These are phyloP conservation scores for Syzygium syzygioides DNA, from an alignment of 441 rosid species.

Conservation along the genomic window DNA sequence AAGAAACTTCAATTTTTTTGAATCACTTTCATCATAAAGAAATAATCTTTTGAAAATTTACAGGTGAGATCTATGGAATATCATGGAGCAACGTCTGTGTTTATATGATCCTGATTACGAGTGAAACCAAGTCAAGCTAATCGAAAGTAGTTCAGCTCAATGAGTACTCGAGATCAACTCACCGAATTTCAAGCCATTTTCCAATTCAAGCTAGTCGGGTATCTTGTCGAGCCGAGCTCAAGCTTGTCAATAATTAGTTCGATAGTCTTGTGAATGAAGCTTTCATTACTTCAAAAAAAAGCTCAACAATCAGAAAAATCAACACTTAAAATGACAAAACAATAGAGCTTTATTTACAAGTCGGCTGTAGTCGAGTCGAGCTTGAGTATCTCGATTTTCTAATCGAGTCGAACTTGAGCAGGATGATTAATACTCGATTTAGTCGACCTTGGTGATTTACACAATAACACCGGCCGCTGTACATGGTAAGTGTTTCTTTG, in stretches of 20 bases:
- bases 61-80: not conserved
- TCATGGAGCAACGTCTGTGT: not conserved
- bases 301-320: not conserved
- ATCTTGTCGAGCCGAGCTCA: not conserved
- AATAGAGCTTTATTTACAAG: not conserved
- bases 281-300: not conserved
- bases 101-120: not conserved
- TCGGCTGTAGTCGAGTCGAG: not conserved
- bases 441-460: not conserved
- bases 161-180: not conserved
- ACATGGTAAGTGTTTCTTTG: too few relatives aligned
- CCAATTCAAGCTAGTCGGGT: not conserved
- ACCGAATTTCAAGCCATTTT: not conserved
- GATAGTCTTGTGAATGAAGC: not conserved
- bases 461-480: not conserved
- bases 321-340: not conserved
- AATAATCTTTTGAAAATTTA: not conserved
- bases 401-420: not conserved
- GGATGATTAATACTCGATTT: not conserved
- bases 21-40: not conserved
- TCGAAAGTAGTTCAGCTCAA: rapidly evolving
- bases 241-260: not conserved
- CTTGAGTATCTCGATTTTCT: not conserved
- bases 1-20: not conserved
- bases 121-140: not conserved